Percentiles rank a stretch among this genome's conserved stretches.
Evolutionary conservation across 805 yeast genomes (phyloP).

Genomic region (Kazachstania bromeliacearum): DNA sequence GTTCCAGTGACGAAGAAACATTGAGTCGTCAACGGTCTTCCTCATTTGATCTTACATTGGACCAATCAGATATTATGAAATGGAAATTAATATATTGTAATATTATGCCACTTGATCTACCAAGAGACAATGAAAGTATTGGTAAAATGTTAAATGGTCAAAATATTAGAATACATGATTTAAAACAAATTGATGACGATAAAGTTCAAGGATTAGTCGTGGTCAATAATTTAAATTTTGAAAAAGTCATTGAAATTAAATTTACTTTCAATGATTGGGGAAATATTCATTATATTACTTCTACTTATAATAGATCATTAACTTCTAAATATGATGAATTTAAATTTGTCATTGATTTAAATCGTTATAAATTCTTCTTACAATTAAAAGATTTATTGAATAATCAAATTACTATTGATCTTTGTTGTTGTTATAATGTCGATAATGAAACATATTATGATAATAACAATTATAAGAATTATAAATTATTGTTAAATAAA

Average conservation of each 20-base stretch:
- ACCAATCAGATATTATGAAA: constrained; percentile 2
- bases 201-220: constrained; percentile 21
- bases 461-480: constrained; percentile 29
- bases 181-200: constrained; percentile 6
- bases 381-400: constrained; percentile 17
- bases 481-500: constrained; percentile 12
- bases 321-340: constrained; percentile 24
- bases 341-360: constrained; percentile 23
- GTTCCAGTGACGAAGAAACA: constrained; percentile 2
- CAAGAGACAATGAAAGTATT: not conserved
- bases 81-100: constrained; percentile 5
- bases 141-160: constrained; percentile 15
- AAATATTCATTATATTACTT: constrained; percentile 25
- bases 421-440: constrained; percentile 29
- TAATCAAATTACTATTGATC: constrained; percentile 15
- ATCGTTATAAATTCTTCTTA: constrained; percentile 21
- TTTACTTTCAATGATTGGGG: constrained; percentile 28
- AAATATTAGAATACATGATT: constrained; percentile 18
- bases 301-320: constrained; percentile 20
- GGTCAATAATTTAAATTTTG: constrained; percentile 28
- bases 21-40: too few species aligned
- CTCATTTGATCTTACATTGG: too few species aligned
- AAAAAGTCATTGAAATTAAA: constrained; percentile 27
- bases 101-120: not conserved
- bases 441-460: constrained; percentile 28